Conservation (phyloP, 2,329 filamentous ascomycete species). For the Monilinia fructigena region DNA sequence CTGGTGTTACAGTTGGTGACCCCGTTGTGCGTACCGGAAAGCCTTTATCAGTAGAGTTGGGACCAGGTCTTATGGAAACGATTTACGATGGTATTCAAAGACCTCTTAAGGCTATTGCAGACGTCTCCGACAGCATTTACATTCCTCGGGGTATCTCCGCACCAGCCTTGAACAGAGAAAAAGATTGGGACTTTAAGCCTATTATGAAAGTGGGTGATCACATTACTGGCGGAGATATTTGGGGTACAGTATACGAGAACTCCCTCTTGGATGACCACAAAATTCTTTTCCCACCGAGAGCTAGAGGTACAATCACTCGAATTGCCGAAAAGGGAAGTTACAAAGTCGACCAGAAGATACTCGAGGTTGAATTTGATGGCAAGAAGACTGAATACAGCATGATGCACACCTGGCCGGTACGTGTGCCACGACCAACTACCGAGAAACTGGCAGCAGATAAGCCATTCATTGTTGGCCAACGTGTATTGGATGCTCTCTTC, state of each 20-base stretch:
- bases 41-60: constrained; percentile 94
- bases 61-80: constrained; percentile 94
- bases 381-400: constrained; percentile 92
- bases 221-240: constrained; percentile 93
- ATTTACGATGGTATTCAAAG: constrained; percentile 99
- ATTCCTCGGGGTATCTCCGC: constrained; percentile 92
- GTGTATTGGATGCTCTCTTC: constrained; percentile 94
- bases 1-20: constrained; percentile 93
- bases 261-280: constrained; percentile 90
- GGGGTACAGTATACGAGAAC: constrained; percentile 94
- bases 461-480: constrained; percentile 94
- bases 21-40: constrained; percentile 89
- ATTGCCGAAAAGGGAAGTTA: constrained; percentile 89
- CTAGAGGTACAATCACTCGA: constrained; percentile 85
- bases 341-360: constrained; percentile 88
- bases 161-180: constrained; percentile 82
- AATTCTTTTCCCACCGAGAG: constrained; percentile 86
- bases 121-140: constrained; percentile 83
- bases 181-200: constrained; percentile 96
- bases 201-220: constrained; percentile 92
- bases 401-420: constrained; percentile 99
- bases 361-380: constrained; percentile 96
- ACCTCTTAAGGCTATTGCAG: constrained; percentile 81
- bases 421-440: constrained; percentile 86
- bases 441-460: constrained; percentile 88